Evolutionary conservation across 176 grass and related monocot genomes (phyloP).

Genomic region (Metroxylon sagu): DNA sequence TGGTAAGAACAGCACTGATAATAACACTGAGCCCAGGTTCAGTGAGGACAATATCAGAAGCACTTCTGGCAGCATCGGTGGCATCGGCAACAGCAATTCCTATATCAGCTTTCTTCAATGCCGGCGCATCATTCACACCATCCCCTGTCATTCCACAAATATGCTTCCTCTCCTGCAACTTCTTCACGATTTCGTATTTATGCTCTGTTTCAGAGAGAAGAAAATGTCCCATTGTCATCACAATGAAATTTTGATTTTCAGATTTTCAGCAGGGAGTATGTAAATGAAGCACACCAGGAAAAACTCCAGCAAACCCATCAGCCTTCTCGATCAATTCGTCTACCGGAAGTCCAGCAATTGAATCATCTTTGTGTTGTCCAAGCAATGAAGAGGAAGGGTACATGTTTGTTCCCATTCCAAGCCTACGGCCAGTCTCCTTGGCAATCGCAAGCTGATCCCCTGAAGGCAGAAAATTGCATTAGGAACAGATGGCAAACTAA

Average conservation of each 20-base stretch:
- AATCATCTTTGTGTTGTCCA: conserved; percentile 66
- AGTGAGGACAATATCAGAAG: conserved; percentile 91
- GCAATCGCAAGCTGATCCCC: conserved; percentile 97
- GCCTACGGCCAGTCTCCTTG: conserved; percentile 94
- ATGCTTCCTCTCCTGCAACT: conserved; percentile 91
- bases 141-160: conserved; percentile 98
- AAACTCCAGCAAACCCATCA: conserved; percentile 97
- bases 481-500: not conserved
- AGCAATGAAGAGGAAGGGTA: conserved; percentile 94
- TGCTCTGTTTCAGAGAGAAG: conserved; percentile 54
- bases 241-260: not conserved
- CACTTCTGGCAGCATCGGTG: conserved; percentile 85
- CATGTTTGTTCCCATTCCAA: conserved; percentile 99
- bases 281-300: conserved; percentile 48
- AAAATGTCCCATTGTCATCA: not conserved
- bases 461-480: conserved; percentile 12
- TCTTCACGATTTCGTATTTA: conserved; percentile 98
- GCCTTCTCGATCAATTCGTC: conserved; percentile 99
- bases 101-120: conserved; percentile 93
- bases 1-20: conserved; percentile 92
- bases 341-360: conserved; percentile 62
- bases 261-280: not conserved
- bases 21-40: conserved; percentile 98
- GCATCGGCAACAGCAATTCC: conserved; percentile 96
- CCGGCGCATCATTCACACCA: conserved; percentile 94